These are phyloP conservation scores for Pestalotiopsis sp. DNA, from an alignment of 2,329 filamentous ascomycete genomes.

Conservation along the genomic window DNA sequence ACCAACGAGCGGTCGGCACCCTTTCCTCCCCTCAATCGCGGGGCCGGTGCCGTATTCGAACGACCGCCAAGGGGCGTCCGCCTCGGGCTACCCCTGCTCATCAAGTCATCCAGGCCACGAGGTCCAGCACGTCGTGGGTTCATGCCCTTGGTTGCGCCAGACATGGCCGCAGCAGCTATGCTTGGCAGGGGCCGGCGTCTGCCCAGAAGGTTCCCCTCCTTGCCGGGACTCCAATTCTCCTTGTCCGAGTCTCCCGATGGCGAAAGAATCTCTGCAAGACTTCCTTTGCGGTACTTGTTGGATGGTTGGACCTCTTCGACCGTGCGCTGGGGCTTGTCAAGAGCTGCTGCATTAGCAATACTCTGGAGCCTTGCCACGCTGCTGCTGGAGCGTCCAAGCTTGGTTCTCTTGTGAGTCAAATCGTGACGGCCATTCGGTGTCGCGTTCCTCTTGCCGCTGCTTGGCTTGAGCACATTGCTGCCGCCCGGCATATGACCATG, in stretches of 20 bases:
- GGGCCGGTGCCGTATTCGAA: conserved; percentile 43
- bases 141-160: not conserved
- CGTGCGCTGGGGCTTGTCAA: conserved; percentile 24
- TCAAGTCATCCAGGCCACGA: conserved; percentile 41
- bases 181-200: conserved; percentile 40
- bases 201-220: conserved; percentile 43
- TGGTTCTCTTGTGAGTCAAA: conserved; percentile 59
- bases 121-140: conserved; percentile 42
- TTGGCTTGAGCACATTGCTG: conserved; percentile 48
- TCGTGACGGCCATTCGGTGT: conserved; percentile 27
- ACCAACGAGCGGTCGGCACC: conserved; percentile 33
- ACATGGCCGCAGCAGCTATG: conserved; percentile 23
- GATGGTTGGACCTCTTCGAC: conserved; percentile 21
- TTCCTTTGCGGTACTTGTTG: conserved; percentile 38
- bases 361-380: conserved; percentile 65
- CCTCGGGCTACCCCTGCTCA: conserved; percentile 29
- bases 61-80: conserved; percentile 31
- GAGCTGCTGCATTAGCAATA: conserved; percentile 31
- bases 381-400: conserved; percentile 62
- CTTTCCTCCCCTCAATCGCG: conserved; percentile 26
- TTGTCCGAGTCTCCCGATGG: conserved; percentile 81
- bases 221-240: conserved; percentile 79
- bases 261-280: conserved; percentile 43
- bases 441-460: conserved; percentile 68
- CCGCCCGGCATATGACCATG: conserved; percentile 28